Evolutionary conservation across 2,329 filamentous ascomycete species (phyloP), one percentile per base, ranked within the genome.

Genomic region (Botrytis cinerea): DNA sequence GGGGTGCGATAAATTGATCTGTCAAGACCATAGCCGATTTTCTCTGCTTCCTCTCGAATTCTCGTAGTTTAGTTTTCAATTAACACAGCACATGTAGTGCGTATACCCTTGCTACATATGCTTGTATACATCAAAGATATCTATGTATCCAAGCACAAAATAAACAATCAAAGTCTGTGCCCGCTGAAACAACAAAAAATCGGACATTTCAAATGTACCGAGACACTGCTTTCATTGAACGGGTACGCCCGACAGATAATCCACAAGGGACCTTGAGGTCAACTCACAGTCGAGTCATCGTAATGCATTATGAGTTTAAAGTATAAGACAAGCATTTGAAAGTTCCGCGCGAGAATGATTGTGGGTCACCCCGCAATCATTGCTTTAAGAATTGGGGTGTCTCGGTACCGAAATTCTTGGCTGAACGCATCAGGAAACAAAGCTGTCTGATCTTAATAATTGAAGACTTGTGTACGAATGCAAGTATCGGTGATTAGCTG

Each of bases 271-370:
- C 20, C 20, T 46, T 1, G 18, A 46, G 45, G 18, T 46, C 45
- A 61, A 7, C 18, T n/a, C 35, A n/a, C 25, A n/a, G 35, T 61
- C 59, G 59, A 40, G 35, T 40, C 59, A 61, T 61, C 59, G 59
- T 61, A 61, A 61, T 61, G 35, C 35, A 61, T 61, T 61, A 61
- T 35, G 59, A 61, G n/a, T 61, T 22, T n/a, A 61, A 12, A n/a
- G 12, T 61, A 61, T 16, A 61, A 40, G 10, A 61, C n/a, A 40
- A 22, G 22, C 4, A 38, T 40, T 40, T 61, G 22, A 12, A 25
- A 22, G 35, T 61, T 61, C 59, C 35, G 38, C 59, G 35, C 59
- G 5, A 61, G 14, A 40, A 40, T n/a, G 9, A 40, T 40, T 10
- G 35, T 40, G 22, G 59, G n/a, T 4, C 9, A 38, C 59, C 35